Evolutionary conservation across 768 basidiomycete genomes (phyloP), one percentile per base, ranked within the genome.

Genomic region (Amylocystis lapponica): DNA sequence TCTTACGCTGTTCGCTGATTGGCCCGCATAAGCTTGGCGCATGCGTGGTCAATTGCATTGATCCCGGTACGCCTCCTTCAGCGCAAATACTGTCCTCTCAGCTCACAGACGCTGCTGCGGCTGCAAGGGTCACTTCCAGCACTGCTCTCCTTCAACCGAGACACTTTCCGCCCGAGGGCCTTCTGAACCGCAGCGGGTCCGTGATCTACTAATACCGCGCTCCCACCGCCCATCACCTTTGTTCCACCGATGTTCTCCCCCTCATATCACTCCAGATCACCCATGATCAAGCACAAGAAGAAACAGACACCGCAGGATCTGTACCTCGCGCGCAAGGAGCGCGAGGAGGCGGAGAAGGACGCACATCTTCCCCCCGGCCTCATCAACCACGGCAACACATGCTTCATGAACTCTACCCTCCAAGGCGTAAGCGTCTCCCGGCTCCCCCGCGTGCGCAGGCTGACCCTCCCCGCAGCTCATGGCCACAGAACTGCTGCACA

Each of bases 391-490:
- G 83, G 85, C 32, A 89, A 89, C 60, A 95, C 92, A 0, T 97
- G 93, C 65, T 97, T 93, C 65, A 89, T 94, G 84, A 97, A 95
- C 65, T 92, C 90, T 25, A 89, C 92, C 23, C 68, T 97, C 22
- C 93, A 97, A 60, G 87, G 85, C 29, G 86, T 84, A 65, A 52
- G 81, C 80, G 41, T 16, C 35, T 45, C 23, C 50, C 47, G 19
- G 36, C 23, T 33, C 48, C 17, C 54, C 62, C 20, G 44, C 55
- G 22, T 43, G n/a, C 26, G 11, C 14, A 14, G 6, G 16, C 11
- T 31, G 32, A 36, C 22, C 41, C 25, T 20, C 25, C 23, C 45
- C 45, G 14, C 52, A 88, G 84, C 61, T 88, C 47, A 73, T 86
- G 54, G 81, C 86, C 3, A 85, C 83, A 1, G 69, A 66, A 16